These are phyloP conservation scores for Bolboschoenoplectus hybrid DNA, from an alignment of 202 grass and related monocot genomes.

Conservation along the genomic window DNA sequence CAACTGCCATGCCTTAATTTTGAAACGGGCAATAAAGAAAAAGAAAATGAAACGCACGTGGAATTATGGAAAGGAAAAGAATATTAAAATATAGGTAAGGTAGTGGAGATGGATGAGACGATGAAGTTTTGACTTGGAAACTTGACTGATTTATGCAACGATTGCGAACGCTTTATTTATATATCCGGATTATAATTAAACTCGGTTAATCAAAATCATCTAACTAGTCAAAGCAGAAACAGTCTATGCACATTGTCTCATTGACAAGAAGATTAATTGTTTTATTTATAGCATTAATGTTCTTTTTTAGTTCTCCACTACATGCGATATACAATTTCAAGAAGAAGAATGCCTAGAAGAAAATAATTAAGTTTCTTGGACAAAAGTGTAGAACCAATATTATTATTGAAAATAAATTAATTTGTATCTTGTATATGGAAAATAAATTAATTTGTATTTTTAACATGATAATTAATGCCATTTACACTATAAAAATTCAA, in stretches of 20 bases:
- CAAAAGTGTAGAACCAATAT: too few relatives aligned
- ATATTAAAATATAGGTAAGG: not conserved
- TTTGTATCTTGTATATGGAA: not conserved
- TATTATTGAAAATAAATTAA: not conserved
- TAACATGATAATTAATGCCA: not conserved
- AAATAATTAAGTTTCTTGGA: not conserved
- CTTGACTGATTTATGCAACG: conserved; percentile 19
- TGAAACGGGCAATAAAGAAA: not conserved
- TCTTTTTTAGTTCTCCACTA: not conserved
- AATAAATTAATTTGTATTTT: not conserved
- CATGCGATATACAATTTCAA: not conserved
- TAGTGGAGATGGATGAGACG: not conserved
- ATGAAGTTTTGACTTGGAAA: conserved; percentile 23
- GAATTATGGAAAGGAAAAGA: not conserved
- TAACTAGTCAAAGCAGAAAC: conserved; percentile 1
- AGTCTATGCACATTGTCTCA: not conserved
- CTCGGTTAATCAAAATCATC: not conserved
- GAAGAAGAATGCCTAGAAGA: not conserved
- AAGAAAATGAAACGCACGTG: not conserved
- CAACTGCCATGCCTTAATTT: not conserved
- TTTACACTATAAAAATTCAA: not conserved
- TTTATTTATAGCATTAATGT: not conserved
- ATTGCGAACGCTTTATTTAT: not conserved
- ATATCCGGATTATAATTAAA: not conserved
- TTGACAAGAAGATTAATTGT: not conserved